Conservation (phyloP, 176 grass and related monocot genomes). For the Carex parvula region DNA sequence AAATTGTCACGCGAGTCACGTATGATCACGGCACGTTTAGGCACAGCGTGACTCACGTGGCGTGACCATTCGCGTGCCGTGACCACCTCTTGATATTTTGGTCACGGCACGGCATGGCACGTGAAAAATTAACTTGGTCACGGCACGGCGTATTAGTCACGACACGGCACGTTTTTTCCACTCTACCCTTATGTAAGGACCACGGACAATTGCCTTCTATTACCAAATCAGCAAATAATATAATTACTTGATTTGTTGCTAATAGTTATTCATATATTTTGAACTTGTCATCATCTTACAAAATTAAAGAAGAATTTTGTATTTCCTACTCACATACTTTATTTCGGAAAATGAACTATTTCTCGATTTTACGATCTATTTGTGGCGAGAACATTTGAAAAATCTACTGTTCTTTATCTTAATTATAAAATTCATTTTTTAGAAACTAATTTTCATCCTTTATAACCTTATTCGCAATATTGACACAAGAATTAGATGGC, state of each 20-base stretch:
- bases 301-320: not conserved
- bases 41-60: too few species aligned
- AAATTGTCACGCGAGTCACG: too few species aligned
- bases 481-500: not conserved
- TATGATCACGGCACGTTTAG: too few species aligned
- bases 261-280: not conserved
- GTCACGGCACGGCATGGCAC: too few species aligned
- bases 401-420: not conserved
- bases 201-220: not conserved
- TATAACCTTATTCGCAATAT: not conserved
- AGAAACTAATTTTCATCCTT: not conserved
- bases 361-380: not conserved
- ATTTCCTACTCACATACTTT: not conserved
- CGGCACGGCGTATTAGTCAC: too few species aligned
- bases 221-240: not conserved
- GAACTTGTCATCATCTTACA: not conserved
- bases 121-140: too few species aligned
- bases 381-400: not conserved
- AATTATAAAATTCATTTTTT: not conserved
- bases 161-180: too few species aligned
- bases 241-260: not conserved
- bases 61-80: too few species aligned
- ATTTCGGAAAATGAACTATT: not conserved
- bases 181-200: conserved; percentile 3
- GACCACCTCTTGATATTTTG: too few species aligned